Percentiles rank a stretch among this genome's conserved stretches.
These are phyloP conservation scores for Sisymbrium irio DNA, from an alignment of 345 rosid genomes.

Conservation along the genomic window DNA sequence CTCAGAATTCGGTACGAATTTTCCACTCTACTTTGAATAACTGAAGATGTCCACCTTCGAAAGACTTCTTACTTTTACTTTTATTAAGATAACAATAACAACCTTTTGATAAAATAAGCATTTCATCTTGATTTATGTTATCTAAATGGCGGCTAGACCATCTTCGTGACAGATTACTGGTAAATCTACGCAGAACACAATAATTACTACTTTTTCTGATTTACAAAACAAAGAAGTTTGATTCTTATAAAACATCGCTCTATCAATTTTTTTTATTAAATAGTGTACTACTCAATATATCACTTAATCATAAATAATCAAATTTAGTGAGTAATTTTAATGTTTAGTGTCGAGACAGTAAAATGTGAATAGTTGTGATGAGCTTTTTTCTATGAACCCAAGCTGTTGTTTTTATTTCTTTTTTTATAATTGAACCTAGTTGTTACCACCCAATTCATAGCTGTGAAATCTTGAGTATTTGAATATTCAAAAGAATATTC, in stretches of 20 bases:
- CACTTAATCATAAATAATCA: too few relatives aligned
- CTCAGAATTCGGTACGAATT: slow-evolving; percentile 15
- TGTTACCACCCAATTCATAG: neutral
- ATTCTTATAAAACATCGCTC: too few relatives aligned
- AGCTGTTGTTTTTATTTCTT: too few relatives aligned
- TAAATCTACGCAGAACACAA: neutral
- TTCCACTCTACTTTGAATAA: slow-evolving; percentile 15
- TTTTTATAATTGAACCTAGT: too few relatives aligned
- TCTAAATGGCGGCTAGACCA: slow-evolving; percentile 17
- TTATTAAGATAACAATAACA: neutral
- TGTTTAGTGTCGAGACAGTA: too few relatives aligned
- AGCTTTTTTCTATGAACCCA: too few relatives aligned
- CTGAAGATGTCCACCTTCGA: neutral
- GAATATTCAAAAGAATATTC: neutral
- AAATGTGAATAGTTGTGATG: too few relatives aligned
- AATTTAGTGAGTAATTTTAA: too few relatives aligned
- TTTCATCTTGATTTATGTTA: slow-evolving; percentile 4
- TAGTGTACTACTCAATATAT: too few relatives aligned
- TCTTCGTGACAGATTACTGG: neutral
- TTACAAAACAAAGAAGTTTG: too few relatives aligned
- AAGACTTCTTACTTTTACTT: neutral
- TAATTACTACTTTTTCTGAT: neutral
- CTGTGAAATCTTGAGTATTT: neutral
- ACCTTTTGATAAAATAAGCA: neutral
- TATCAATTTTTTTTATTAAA: too few relatives aligned